Evolutionary conservation across 2,329 filamentous ascomycete genomes (phyloP).

Genomic region (Shiraia sp.): DNA sequence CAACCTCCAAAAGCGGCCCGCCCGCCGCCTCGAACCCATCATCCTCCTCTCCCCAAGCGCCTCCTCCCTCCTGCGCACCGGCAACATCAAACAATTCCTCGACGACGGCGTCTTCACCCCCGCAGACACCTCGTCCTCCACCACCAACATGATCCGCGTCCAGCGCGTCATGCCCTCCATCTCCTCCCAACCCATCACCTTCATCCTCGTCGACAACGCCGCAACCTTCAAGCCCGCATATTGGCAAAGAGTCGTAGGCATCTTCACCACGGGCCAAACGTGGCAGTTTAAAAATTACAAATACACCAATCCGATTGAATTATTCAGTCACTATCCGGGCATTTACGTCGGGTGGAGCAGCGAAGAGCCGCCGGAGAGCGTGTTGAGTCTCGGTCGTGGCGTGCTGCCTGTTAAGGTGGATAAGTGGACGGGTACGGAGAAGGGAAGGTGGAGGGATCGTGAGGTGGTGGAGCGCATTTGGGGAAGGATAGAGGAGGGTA

Average conservation of each 20-base stretch:
- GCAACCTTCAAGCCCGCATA: slow-evolving; percentile 98
- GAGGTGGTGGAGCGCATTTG: slow-evolving; percentile 94
- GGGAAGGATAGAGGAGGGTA: slow-evolving; percentile 84
- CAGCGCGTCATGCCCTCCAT: slow-evolving; percentile 73
- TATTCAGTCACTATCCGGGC: slow-evolving; percentile 87
- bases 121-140: slow-evolving; percentile 64
- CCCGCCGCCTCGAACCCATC: slow-evolving; percentile 69
- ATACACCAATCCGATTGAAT: slow-evolving; percentile 84
- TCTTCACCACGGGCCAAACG: slow-evolving; percentile 95
- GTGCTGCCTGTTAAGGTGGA: slow-evolving; percentile 82
- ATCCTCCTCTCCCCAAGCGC: slow-evolving; percentile 96
- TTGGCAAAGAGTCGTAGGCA: slow-evolving; percentile 91
- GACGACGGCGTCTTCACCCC: slow-evolving; percentile 81
- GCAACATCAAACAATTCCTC: slow-evolving; percentile 94
- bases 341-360: slow-evolving; percentile 91
- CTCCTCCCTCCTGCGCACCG: slow-evolving; percentile 90
- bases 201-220: slow-evolving; percentile 92
- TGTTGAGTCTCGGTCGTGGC: slow-evolving; percentile 83
- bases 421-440: slow-evolving; percentile 65
- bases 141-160: slow-evolving; percentile 77
- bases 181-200: slow-evolving; percentile 74
- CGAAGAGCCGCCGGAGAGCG: slow-evolving; percentile 75
- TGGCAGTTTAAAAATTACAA: slow-evolving; percentile 99
- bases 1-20: slow-evolving; percentile 45
- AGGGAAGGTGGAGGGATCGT: slow-evolving; percentile 77